Base-by-base conservation (phyloP, 768 basidiomycete genomes). In the Dentipellis sp. region DNA sequence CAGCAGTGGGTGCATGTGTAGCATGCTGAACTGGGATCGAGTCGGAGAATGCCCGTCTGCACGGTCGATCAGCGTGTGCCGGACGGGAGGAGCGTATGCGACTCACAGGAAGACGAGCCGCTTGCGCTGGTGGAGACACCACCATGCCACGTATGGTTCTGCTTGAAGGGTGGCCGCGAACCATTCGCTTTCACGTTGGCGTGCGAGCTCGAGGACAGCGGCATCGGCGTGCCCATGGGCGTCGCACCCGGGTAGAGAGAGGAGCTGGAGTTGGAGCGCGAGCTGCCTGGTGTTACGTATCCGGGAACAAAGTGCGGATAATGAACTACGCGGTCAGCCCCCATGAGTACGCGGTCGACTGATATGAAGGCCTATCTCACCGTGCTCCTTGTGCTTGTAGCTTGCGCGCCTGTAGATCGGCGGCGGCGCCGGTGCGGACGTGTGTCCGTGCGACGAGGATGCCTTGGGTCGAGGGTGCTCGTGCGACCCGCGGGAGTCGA, bases 1-100 rank as follows among this genome's bases (percentile, higher is more conserved):
- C 50, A 86, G 74, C 0, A 86, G 68, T 4, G 84, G 84, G 62
- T 86, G 84, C 77, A 86, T 81, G 63, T 81, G 76, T 22, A 81
- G 64, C 40, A 75, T 67, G 4, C 64, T 61, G 22, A 65, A 60
- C 62, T 74, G 62, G 60, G 69, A 64, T 21, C 62, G 63, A 1
- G 58, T 62, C 14, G 59, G 58, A 38, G 63, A 56, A 59, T 61
- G 50, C 37, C 56, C 52, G 51, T 50, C 55, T 56, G 40, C 9
- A 50, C 10, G 12, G 23, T 10, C 35, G 10, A 45, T 1, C 9
- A 23, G 29, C 11, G 36, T 45, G 48, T 45, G 10, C 16, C 10
- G 39, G 46, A 4, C 9, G 21, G 16, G 29, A n/a, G 47, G 22
- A 12, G 47, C 19, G 22, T 55, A 37, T 45, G 55, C 46, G 45